Evolutionary conservation across 768 basidiomycete genomes (phyloP), one percentile per base, ranked within the genome.

Genomic region (Russula griseocarnosa): DNA sequence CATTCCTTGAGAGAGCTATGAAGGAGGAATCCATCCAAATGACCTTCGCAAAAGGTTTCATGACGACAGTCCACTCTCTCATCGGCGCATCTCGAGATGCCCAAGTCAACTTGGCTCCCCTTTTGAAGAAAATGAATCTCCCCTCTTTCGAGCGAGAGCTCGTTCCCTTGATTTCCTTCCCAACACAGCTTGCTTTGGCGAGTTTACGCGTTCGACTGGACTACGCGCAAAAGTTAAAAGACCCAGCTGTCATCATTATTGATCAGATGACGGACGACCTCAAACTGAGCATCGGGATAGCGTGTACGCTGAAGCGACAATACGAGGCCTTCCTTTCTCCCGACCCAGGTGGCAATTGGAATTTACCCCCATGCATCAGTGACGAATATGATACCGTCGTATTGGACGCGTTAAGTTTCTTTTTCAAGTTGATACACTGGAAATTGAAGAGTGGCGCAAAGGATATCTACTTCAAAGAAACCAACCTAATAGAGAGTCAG

Each of bases 11-110:
- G 73, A 85, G 94, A 32, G 78, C 98, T 28, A 81, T 97, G 62
- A 98, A 98, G 73, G 96, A 98, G 74, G 96, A 98, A 70, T 88
- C 88, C n/a, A 87, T 98, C 71, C 91, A 95, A 74, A 83, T 88
- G 65, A 94, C 92, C 10, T 98, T 99, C 73, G 93, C 95, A 74
- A 93, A 90, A 69, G 88, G 90, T 16, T 92, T 90, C 68, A 81
- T 94, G 69, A 86, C 86, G 46, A 93, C 91, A n/a, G 84, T 96
- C 8, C 89, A 94, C 73, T 79, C 85, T 16, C 89, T 95, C 70
- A 85, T 98, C 58, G 86, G 87, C 44, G 84, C 87, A 58, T 91
- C 93, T 68, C 90, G 94, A 62, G 86, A 89, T 51, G 89, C 92
- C 0, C 90, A 96, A 74, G 86, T 95, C 69, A 86, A 86, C 63